phyloP scores from a whole-genome alignment of 768 basidiomycete species.

The Suillus plorans region DNA sequence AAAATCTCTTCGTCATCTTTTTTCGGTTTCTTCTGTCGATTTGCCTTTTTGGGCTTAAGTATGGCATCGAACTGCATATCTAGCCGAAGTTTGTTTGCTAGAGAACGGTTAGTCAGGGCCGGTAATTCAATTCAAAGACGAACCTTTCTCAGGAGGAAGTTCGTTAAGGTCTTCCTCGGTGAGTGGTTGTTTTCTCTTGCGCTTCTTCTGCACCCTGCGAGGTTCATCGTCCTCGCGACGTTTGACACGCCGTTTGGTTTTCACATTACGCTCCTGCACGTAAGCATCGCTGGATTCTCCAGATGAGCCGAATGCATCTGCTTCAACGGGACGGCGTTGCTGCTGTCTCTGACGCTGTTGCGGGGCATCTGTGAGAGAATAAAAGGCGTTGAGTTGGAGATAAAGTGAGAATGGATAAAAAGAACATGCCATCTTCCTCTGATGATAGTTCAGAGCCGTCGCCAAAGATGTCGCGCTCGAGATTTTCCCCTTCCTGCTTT shows the following conservation, averaged over 20 bases:
- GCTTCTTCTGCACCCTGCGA: constrained; percentile 45
- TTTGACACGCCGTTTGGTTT: constrained; percentile 24
- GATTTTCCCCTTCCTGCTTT: constrained; percentile 30
- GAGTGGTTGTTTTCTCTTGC: constrained; percentile 57
- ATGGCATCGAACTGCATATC: constrained; percentile 88
- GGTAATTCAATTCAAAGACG: constrained; percentile 13
- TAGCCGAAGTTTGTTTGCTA: constrained; percentile 75
- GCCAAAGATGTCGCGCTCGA: constrained; percentile 77
- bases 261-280: constrained; percentile 34
- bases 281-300: constrained; percentile 55
- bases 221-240: constrained; percentile 44
- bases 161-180: constrained; percentile 67
- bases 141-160: constrained; percentile 78
- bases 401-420: background rate
- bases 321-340: constrained; percentile 29
- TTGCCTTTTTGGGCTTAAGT: constrained; percentile 73
- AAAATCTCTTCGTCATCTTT: constrained; percentile 80
- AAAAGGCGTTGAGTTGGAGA: constrained; percentile 5
- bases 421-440: constrained; percentile 54
- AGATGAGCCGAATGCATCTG: constrained; percentile 36
- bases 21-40: constrained; percentile 66
- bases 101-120: constrained; percentile 6
- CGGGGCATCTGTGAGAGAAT: constrained; percentile 36
- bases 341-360: constrained; percentile 41
- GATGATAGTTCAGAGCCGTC: constrained; percentile 84